Evolutionary conservation across 345 rosid species (phyloP), one percentile per base, ranked within the genome.

Genomic region (Eucalyptus camaldulensis): DNA sequence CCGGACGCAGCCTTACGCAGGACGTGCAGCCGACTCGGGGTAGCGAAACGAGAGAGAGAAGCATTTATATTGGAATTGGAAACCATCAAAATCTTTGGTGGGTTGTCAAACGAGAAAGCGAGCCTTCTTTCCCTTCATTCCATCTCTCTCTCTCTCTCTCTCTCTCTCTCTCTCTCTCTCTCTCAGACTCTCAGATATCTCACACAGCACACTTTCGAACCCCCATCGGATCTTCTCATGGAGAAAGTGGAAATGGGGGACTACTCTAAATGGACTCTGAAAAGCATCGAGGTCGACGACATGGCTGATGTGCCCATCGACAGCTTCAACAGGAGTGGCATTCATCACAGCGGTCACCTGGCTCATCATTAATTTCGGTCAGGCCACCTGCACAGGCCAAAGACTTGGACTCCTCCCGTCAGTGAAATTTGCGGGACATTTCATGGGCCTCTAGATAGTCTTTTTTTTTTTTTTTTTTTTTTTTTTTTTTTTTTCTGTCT

Each of bases 251-350:
- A 65, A n/a, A 58, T 17, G 17, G 88, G 92, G 12, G 94, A 91
- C 86, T 88, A 95, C 5, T 43, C 89, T 19, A 94, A 88, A 88
- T 96, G 96, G 98, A 96, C 92, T 89, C 94, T 96, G 43, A 95
- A 96, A 53, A 94, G 93, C 89, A 92, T 92, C 29, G 93, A 94
- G 92, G 88, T 96, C 60, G 97, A 96, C 89, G 86, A 43, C 33
- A 93, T 95, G 94, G 93, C 69, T 27, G 95, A 91, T 21, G 85
- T 89, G 47, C 93, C 97, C 13, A 67, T 87, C 49, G 89, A 90
- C 15, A 90, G 89, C 87, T 89, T 22, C 5, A 86, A 17, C 58
- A 53, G 58, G 17, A 49, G 47, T 16, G 49, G 49, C 13, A 7
- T 76, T 21, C 47, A 4, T 40, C 24, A 10, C 15, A 40, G 43